These are phyloP conservation scores for Dillenia suffruticosa DNA, from an alignment of 164 flowering plant species.

Conservation along the genomic window DNA sequence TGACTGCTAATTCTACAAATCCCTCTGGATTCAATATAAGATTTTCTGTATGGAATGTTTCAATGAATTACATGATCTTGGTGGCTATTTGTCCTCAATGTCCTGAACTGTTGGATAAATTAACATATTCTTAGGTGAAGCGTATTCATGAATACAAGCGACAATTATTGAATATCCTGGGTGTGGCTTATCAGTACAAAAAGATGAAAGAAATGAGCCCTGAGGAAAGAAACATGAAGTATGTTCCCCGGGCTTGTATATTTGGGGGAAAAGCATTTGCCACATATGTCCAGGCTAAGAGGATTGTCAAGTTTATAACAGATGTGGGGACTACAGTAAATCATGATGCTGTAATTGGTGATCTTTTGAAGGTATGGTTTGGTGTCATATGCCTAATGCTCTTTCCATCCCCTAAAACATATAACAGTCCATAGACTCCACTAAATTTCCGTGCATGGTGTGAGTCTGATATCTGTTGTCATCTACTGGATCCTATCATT, in stretches of 20 bases:
- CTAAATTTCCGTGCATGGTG: too few species aligned
- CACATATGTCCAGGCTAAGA: slow-evolving; percentile 93
- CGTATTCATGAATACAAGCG: slow-evolving; percentile 97
- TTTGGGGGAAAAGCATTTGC: slow-evolving; percentile 99
- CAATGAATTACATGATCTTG: too few species aligned
- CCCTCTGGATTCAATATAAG: too few species aligned
- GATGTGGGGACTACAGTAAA: slow-evolving; percentile 87
- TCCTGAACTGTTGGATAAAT: too few species aligned
- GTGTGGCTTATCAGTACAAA: slow-evolving; percentile 87
- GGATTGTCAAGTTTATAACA: slow-evolving; percentile 90
- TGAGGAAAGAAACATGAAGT: slow-evolving; percentile 57
- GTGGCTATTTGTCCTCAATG: too few species aligned
- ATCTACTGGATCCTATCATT: too few species aligned
- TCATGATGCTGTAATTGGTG: slow-evolving; percentile 91
- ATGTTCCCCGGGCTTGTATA: slow-evolving; percentile 89
- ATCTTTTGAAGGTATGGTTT: slow-evolving; percentile 69
- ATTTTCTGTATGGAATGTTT: too few species aligned
- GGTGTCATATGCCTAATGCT: neutral
- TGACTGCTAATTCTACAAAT: too few species aligned
- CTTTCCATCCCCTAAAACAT: too few species aligned
- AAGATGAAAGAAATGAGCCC: slow-evolving; percentile 93
- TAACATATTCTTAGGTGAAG: slow-evolving; percentile 56
- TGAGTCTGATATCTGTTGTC: too few species aligned
- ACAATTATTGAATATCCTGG: slow-evolving; percentile 83
- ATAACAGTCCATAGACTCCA: too few species aligned